Percentiles rank a stretch among this genome's conserved stretches.
Evolutionary conservation across 352 stramenopile genomes (phyloP).

Genomic region (Globisporangium okanoganense): DNA sequence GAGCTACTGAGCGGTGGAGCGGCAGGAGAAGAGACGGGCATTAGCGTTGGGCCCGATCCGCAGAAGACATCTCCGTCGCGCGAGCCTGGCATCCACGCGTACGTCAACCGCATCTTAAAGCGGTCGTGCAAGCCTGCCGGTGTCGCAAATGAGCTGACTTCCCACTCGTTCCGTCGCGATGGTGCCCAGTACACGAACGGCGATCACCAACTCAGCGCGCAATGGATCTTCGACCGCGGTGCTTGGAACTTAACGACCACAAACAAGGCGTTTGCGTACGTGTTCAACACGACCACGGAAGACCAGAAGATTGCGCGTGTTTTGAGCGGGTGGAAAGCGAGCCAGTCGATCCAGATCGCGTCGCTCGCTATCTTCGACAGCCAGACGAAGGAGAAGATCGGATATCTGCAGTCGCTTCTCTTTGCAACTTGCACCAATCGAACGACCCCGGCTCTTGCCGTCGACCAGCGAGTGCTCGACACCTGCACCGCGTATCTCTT

Average conservation of each 20-base stretch:
- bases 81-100: neutral
- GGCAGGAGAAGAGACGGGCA: neutral
- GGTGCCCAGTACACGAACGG: slow-evolving; percentile 23
- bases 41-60: neutral
- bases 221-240: slow-evolving; percentile 32
- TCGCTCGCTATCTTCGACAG: neutral
- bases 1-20: neutral
- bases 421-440: neutral
- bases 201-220: slow-evolving; percentile 6
- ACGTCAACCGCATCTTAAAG: slow-evolving; percentile 1
- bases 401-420: neutral
- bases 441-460: neutral
- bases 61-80: neutral
- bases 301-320: too few species aligned
- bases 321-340: neutral
- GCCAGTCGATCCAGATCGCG: neutral
- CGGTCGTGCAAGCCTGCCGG: neutral
- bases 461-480: neutral
- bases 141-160: slow-evolving; percentile 13
- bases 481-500: neutral
- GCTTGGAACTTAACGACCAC: slow-evolving; percentile 25
- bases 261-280: slow-evolving; percentile 23
- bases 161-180: slow-evolving; percentile 24
- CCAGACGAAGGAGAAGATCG: neutral
- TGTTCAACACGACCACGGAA: slow-evolving; percentile 3